Evolutionary conservation across 345 rosid genomes (phyloP), one percentile per base, ranked within the genome.

Genomic region (Lepidium didymum): DNA sequence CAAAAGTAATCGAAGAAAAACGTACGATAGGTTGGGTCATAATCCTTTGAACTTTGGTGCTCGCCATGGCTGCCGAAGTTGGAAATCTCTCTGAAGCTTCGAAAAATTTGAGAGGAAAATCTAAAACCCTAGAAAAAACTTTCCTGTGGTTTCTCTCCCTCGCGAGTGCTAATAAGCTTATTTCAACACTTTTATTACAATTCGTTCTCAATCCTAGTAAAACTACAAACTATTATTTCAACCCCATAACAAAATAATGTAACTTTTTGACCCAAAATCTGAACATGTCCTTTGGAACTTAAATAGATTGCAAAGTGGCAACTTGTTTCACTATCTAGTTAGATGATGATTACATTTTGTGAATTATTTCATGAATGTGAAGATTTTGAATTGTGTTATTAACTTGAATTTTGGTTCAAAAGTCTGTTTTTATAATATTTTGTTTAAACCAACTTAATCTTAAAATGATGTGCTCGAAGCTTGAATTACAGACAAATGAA

Each of bases 11-110:
- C 62, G 6, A 9, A 56, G 13, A 12, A 15, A n/a, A 64, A 64
- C 64, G 8, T 75, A 85, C 96, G 33, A 89, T 87, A 56, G 96
- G 96, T 54, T 89, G 93, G 41, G 91, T 89, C 93, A 89, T 84
- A 46, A 89, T 87, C 79, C 92, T 71, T 72, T 86, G 96, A 18
- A 89, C 96, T 77, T 89, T 89, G 34, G 96, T 86, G 77, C 92
- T 89, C 76, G 96, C 92, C 96, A 87, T 84, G 75, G 86, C 68
- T 73, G 65, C 45, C 9, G 34, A 55, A n/a, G 14, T 18, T 29
- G 21, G 3, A 34, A 74, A 14, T 54, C 58, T 35, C 25, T 56
- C 68, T 43, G 37, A 58, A 49, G 15, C 57, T 67, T 18, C 58
- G 45, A 10, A 12, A 10, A 34, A 50, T 44, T 31, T 14, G 42